Conservation (phyloP, 768 basidiomycete species). For the Omphalotus guepiniiformis region DNA sequence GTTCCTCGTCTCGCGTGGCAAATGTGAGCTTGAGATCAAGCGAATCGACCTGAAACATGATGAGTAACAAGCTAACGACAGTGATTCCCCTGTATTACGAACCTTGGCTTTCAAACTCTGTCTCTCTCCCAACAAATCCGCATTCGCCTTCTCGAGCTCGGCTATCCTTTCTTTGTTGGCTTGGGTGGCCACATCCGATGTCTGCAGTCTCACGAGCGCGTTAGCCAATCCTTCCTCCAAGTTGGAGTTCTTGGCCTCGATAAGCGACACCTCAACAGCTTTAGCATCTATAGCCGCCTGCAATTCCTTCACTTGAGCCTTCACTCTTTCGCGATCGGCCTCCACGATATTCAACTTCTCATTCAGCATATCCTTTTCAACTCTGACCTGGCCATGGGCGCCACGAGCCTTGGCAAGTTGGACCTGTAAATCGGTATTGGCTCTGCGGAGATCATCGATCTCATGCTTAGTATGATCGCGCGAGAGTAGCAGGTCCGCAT, state of each 20-base stretch:
- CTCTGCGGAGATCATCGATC: slow-evolving; percentile 63
- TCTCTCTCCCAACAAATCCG: slow-evolving; percentile 53
- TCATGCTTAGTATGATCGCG: slow-evolving; percentile 58
- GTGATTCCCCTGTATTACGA: slow-evolving; percentile 15
- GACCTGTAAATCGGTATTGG: slow-evolving; percentile 66
- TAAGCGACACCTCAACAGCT: slow-evolving; percentile 38
- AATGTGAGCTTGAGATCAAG: slow-evolving; percentile 57
- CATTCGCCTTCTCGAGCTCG: slow-evolving; percentile 59
- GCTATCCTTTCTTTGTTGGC: slow-evolving; percentile 54
- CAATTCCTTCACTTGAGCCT: slow-evolving; percentile 48
- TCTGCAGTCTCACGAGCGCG: slow-evolving; percentile 66
- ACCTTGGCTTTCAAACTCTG: slow-evolving; percentile 59
- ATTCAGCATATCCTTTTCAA: slow-evolving; percentile 71
- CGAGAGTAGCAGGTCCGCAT: slow-evolving; percentile 58
- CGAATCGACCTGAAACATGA: slow-evolving; percentile 46
- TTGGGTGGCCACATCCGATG: slow-evolving; percentile 66
- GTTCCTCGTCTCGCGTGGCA: slow-evolving; percentile 60
- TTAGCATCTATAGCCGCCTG: slow-evolving; percentile 40
- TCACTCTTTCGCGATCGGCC: slow-evolving; percentile 60
- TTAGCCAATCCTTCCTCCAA: slow-evolving; percentile 72
- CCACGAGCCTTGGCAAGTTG: slow-evolving; percentile 75
- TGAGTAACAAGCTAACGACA: slow-evolving; percentile 10
- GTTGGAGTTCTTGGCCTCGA: slow-evolving; percentile 52
- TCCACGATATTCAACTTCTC: slow-evolving; percentile 62
- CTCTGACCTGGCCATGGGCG: slow-evolving; percentile 72